These are phyloP conservation scores for Sporothrix brunneoviolacea DNA, from an alignment of 2,329 filamentous ascomycete species.

Conservation along the genomic window DNA sequence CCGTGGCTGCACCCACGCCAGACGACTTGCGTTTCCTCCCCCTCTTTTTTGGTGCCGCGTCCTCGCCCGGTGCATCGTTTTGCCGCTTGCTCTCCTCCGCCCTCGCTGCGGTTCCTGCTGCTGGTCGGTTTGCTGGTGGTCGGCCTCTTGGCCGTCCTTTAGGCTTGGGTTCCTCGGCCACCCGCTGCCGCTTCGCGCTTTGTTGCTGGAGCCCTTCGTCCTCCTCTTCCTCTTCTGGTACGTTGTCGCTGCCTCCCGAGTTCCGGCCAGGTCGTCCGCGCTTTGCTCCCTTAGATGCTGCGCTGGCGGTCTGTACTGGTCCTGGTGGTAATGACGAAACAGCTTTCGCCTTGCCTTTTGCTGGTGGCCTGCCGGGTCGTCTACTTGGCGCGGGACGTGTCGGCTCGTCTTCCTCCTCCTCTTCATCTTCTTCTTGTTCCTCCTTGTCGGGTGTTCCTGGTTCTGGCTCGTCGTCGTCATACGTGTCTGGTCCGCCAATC, in stretches of 20 bases:
- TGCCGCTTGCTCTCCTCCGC: too few species aligned
- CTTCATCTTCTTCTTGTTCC: constrained; percentile 26
- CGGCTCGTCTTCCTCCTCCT: constrained; percentile 19
- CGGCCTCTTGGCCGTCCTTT: constrained; percentile 15
- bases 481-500: constrained; percentile 22
- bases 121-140: constrained; percentile 5
- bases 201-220: constrained; percentile 22
- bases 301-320: constrained; percentile 1
- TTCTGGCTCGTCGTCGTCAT: constrained; percentile 21
- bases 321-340: background rate
- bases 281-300: constrained; percentile 1
- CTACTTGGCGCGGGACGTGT: constrained; percentile 1
- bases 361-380: constrained; percentile 20
- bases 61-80: background rate
- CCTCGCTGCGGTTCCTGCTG: background rate
- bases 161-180: constrained; percentile 12
- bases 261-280: constrained; percentile 7
- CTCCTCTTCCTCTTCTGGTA: constrained; percentile 18
- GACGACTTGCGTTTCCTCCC: constrained; percentile 32
- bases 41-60: constrained; percentile 3
- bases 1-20: constrained; percentile 39
- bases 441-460: constrained; percentile 18
- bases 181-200: constrained; percentile 15
- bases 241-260: constrained; percentile 8
- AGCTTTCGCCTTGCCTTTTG: constrained; percentile 20